Evolutionary conservation across 768 basidiomycete species (phyloP), one percentile per base, ranked within the genome.

Genomic region (Suillus subaureus): DNA sequence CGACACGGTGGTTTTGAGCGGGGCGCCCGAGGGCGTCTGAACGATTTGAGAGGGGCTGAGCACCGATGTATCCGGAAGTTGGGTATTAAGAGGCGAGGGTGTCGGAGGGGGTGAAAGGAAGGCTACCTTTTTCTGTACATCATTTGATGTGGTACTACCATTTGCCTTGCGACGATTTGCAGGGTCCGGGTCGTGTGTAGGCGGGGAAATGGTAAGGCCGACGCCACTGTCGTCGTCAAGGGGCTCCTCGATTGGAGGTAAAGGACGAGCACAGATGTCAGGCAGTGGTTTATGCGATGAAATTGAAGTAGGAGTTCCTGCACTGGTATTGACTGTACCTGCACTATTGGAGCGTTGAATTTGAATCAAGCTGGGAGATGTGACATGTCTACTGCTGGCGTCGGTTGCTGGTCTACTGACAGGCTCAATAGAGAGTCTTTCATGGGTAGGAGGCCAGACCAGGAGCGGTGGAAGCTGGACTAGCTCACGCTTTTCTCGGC

Each of bases 81-180:
- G 75, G 67, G 74, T 66, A 62, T 74, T 73, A 66, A 84, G 80
- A 66, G 79, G 83, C 45, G 81, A 77, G 60, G 89, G 88, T 0
- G 91, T 90, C 35, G 90, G 90, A 16, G 90, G 87, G 58, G 92
- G 92, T 35, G 92, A 92, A 71, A 91, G 84, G 79, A 95, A 95
- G 33, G 92, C 93, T 54, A 95, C 93, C 79, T 93, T 93, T 83
- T 95, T 95, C 72, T 85, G 86, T 39, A 85, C 81, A 69, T 90
- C 89, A 67, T 75, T 75, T 56, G 42, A 66, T 45, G 55, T 70
- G 66, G 72, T 71, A 65, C 75, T 78, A 52, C 76, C 74, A 64
- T 81, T 82, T 64, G 75, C 74, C 35, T 75, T 76, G 72, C 78
- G 83, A 69, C 81, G 81, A 70, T 73, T 74, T 11, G 69, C 65